Evolutionary conservation across 2,329 filamentous ascomycete genomes (phyloP).

Genomic region (Berkeleyomyces basicola): DNA sequence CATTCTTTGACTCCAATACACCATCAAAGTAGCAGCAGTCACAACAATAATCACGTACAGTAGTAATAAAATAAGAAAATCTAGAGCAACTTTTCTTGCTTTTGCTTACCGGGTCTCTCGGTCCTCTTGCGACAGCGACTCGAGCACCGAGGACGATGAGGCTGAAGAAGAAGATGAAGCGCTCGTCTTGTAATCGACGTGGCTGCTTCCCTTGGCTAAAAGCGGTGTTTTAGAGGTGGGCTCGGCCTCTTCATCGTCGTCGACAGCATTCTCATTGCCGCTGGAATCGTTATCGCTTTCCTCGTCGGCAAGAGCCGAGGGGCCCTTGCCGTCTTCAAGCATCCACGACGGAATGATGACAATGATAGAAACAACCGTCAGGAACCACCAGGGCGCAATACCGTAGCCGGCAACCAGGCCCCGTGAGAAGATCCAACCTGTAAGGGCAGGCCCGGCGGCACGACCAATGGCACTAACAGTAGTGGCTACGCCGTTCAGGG

Average conservation of each 20-base stretch:
- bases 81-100: not conserved
- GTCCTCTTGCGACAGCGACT: not conserved
- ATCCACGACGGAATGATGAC: constrained; percentile 58
- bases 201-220: constrained; percentile 1
- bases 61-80: not conserved
- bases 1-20: not conserved
- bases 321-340: constrained; percentile 61
- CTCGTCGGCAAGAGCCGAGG: constrained; percentile 21
- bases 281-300: not conserved
- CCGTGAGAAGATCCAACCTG: constrained; percentile 56
- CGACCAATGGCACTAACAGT: constrained; percentile 66
- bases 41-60: not conserved
- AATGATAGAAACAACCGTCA: constrained; percentile 45
- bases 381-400: constrained; percentile 64
- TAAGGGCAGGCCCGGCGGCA: constrained; percentile 58
- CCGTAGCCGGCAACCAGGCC: constrained; percentile 63
- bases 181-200: constrained; percentile 1
- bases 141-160: not conserved
- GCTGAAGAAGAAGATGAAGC: not conserved
- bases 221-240: constrained; percentile 9
- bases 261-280: constrained; percentile 13
- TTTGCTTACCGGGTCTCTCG: not conserved
- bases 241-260: constrained; percentile 2
- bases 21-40: not conserved
- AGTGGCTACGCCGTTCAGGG: constrained; percentile 80